A percentile compares a stretch with the other conserved stretches of the same genome.
phyloP scores from a whole-genome alignment of 176 grass and related monocot species.

The Cenchrus fungigraminus region DNA sequence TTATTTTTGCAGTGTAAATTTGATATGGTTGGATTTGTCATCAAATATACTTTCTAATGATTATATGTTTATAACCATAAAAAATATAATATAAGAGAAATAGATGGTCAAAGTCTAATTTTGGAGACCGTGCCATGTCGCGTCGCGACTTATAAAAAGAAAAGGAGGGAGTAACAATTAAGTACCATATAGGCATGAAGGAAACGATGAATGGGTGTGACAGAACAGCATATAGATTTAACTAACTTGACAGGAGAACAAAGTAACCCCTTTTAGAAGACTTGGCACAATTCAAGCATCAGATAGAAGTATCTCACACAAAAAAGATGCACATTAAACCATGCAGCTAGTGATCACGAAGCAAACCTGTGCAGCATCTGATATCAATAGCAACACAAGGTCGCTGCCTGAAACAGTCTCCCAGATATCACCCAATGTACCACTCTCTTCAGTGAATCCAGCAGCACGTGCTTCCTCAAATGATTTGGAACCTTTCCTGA shows the following conservation, averaged over 20 bases:
- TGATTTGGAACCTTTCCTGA: slow-evolving; percentile 84
- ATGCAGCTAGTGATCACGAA: slow-evolving; percentile 22
- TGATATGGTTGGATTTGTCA: too few species aligned
- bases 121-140: too few species aligned
- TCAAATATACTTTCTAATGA: too few species aligned
- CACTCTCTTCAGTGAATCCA: slow-evolving; percentile 90
- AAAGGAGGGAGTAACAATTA: not conserved
- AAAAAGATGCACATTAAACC: slow-evolving; percentile 7
- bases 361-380: slow-evolving; percentile 83
- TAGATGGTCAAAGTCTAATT: too few species aligned
- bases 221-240: not conserved
- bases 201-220: not conserved
- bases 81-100: too few species aligned
- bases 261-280: not conserved
- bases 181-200: not conserved
- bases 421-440: slow-evolving; percentile 85
- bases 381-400: slow-evolving; percentile 90
- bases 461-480: slow-evolving; percentile 76
- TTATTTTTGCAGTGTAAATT: too few species aligned
- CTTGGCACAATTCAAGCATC: slow-evolving; percentile 7
- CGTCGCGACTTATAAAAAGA: too few species aligned
- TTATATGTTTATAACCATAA: too few species aligned
- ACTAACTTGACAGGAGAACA: not conserved
- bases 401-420: slow-evolving; percentile 85
- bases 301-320: not conserved